Base-by-base conservation (phyloP, 108 stramenopile species). In the Pseudonitzschia pungens region DNA sequence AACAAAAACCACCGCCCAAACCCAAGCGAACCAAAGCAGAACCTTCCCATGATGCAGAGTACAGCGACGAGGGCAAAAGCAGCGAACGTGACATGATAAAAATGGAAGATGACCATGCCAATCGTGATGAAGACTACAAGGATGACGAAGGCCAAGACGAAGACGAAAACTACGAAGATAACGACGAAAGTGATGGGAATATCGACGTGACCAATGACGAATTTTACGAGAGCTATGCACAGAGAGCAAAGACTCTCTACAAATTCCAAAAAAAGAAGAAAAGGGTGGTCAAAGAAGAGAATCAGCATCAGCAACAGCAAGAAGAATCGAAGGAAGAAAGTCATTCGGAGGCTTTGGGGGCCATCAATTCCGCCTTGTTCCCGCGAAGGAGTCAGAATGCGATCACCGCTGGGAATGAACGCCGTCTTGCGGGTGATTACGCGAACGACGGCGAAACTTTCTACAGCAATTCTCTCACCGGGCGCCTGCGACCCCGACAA, bases 141-240 rank as follows among this genome's bases (percentile, higher is more conserved):
- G 24, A 26, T 7, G 43, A 68, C 10, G 42, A 41, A 41, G 36
- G 10, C 36, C 12, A 57, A 5, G 55, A 55, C 10, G 54, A 56
- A 10, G 59, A 43, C 20, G 44, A 72, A 2, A 43, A 62, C 22
- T 20, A 43, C 4, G 72, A 45, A 28, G 14, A 44, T 55, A 59
- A 62, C 44, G 71, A 54, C 21, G 53, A 74, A 32, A 53, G 65
- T 4, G 72, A 65, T 20, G 32, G 50, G 20, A 12, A 27, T 18
- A 52, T 21, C 45, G 33, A 32, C n/a, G 36, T 54, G 32, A 50
- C 64, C 65, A 32, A 36, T 44, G 64, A 74, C 24, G 18, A 58
- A 27, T 58, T 58, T 58, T 58, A 58, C 29, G 24, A 31, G 57
- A 58, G 27, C 26, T 58, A 58, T 58, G 2, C 57, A 26, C 28